Percentiles rank a stretch among this genome's conserved stretches.
Conservation (phyloP, 768 basidiomycete species). For the Termitomyces sp. region DNA sequence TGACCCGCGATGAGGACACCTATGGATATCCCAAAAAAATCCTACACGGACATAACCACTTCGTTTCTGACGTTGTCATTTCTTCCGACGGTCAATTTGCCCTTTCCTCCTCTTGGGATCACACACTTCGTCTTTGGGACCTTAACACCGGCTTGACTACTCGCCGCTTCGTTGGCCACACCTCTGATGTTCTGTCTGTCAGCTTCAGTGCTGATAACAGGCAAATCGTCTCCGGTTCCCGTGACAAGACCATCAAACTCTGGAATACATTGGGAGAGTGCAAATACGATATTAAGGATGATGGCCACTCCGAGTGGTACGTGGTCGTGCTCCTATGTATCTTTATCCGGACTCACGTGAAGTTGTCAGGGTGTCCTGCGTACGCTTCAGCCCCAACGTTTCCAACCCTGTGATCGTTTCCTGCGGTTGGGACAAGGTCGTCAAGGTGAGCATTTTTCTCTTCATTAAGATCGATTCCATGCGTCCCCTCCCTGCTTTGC, state of each 20-base stretch:
- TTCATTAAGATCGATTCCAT: background rate
- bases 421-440: constrained; percentile 99
- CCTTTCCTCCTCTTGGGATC: constrained; percentile 99
- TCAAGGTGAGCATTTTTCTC: constrained; percentile 71
- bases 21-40: constrained; percentile 98
- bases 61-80: constrained; percentile 97
- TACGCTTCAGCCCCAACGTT: constrained; percentile 98
- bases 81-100: constrained; percentile 99
- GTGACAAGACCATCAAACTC: constrained; percentile 97
- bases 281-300: constrained; percentile 99
- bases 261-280: constrained; percentile 99
- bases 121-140: constrained; percentile 99
- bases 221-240: constrained; percentile 98
- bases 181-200: constrained; percentile 96
- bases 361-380: constrained; percentile 87
- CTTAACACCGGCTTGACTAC: constrained; percentile 96
- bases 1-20: constrained; percentile 87
- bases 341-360: constrained; percentile 4
- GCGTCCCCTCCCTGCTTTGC: background rate
- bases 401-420: constrained; percentile 98
- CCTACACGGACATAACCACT: constrained; percentile 98
- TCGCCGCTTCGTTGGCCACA: constrained; percentile 97
- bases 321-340: constrained; percentile 23
- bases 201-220: constrained; percentile 99
- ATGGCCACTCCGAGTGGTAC: constrained; percentile 95